Evolutionary conservation across 768 basidiomycete species (phyloP).

Genomic region (Calocera cornea): DNA sequence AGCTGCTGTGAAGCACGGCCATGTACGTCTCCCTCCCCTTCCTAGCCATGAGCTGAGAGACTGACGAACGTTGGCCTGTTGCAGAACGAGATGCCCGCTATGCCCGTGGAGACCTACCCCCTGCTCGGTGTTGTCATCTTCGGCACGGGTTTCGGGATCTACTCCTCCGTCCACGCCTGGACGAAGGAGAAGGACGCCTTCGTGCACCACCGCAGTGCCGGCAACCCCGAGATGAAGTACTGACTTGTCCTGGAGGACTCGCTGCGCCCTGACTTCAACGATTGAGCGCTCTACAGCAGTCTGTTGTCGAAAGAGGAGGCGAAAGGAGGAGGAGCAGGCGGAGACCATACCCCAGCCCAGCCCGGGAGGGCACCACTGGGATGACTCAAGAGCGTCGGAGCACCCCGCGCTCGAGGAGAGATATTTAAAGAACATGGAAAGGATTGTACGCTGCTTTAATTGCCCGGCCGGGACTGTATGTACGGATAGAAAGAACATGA

Average conservation of each 20-base stretch:
- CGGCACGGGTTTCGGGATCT: not conserved
- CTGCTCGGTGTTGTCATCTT: not conserved
- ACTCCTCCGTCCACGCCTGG: not conserved
- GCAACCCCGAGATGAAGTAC: not conserved
- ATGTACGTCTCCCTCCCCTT: not conserved
- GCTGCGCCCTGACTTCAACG: not conserved
- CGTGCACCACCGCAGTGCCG: not conserved
- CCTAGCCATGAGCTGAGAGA: not conserved
- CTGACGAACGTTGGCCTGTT: not conserved
- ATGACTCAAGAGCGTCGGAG: not conserved
- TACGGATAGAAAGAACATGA: not conserved
- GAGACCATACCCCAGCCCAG: not conserved
- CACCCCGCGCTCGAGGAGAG: no score
- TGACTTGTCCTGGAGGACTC: not conserved
- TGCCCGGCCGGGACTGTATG: not conserved
- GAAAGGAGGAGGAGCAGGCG: not conserved
- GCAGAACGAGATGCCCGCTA: not conserved
- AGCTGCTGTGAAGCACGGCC: not conserved
- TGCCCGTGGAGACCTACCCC: not conserved
- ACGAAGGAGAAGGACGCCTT: not conserved
- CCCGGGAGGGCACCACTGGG: not conserved
- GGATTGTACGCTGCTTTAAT: not conserved
- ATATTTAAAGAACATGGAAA: not conserved
- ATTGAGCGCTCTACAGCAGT: not conserved
- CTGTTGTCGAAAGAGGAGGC: not conserved